A percentile compares a stretch with the other conserved stretches of the same genome.
phyloP scores from a whole-genome alignment of 176 grass and related monocot species.

The Cocos nucifera region DNA sequence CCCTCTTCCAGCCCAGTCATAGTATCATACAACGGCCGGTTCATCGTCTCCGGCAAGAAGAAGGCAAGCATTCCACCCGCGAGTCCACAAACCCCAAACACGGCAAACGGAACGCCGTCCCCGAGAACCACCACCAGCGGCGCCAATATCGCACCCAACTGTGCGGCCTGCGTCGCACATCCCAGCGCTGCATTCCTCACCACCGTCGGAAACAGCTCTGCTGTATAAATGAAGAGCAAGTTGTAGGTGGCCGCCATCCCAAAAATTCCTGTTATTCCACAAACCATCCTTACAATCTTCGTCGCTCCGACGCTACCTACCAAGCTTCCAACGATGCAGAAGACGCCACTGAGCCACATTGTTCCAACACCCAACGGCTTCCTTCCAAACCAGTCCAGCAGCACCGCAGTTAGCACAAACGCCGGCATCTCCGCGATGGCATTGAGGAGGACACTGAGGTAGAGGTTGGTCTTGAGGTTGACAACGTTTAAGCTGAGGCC shows the following conservation, averaged over 20 bases:
- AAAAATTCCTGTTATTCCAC: constrained; percentile 70
- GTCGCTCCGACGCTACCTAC: constrained; percentile 15
- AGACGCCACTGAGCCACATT: constrained; percentile 58
- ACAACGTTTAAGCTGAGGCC: constrained; percentile 90
- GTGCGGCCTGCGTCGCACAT: constrained; percentile 37
- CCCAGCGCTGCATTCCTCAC: constrained; percentile 69
- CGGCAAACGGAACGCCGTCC: constrained; percentile 41
- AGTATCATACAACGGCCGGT: constrained; percentile 72
- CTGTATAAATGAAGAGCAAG: constrained; percentile 64
- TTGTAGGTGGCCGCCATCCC: constrained; percentile 83
- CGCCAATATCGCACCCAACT: constrained; percentile 77
- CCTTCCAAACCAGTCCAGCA: constrained; percentile 45
- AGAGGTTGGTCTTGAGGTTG: constrained; percentile 84
- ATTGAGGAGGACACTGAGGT: constrained; percentile 55
- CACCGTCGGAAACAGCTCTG: constrained; percentile 83
- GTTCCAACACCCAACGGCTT: constrained; percentile 48
- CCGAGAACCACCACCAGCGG: constrained; percentile 70
- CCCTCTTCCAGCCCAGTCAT: constrained; percentile 65
- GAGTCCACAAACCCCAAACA: constrained; percentile 59
- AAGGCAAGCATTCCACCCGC: constrained; percentile 32
- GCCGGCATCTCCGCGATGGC: constrained; percentile 66
- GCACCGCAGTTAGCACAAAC: constrained; percentile 40
- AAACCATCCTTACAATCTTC: constrained; percentile 46
- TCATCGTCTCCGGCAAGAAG: constrained; percentile 75
- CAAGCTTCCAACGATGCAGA: constrained; percentile 44